A percentile compares a stretch with the other conserved stretches of the same genome.
phyloP scores from a whole-genome alignment of 306 rosid species.

The Vigna trinervia region DNA sequence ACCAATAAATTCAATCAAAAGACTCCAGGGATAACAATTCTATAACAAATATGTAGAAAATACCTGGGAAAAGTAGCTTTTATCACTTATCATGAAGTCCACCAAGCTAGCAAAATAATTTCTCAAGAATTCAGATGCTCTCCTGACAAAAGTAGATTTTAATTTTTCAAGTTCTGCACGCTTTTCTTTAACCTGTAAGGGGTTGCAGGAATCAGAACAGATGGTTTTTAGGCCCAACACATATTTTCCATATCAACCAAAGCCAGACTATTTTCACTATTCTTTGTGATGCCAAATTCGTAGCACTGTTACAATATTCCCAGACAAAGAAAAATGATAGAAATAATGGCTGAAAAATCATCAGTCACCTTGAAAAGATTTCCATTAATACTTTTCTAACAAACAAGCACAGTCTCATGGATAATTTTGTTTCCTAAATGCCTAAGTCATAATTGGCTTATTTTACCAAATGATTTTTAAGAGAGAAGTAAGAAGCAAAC shows the following conservation, averaged over 20 bases:
- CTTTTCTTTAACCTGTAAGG: slow-evolving; percentile 88
- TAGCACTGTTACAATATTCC: slow-evolving; percentile 11
- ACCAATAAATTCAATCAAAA: slow-evolving; percentile 31
- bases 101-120: slow-evolving; percentile 95
- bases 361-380: background rate
- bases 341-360: slow-evolving; percentile 37
- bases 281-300: slow-evolving; percentile 30
- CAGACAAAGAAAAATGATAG: slow-evolving; percentile 19
- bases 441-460: slow-evolving; percentile 22
- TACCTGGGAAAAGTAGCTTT: slow-evolving; percentile 99
- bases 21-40: slow-evolving; percentile 33
- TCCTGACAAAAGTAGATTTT: slow-evolving; percentile 91
- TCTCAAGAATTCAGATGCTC: slow-evolving; percentile 96
- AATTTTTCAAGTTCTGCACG: slow-evolving; percentile 90
- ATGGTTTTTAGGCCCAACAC: slow-evolving; percentile 20
- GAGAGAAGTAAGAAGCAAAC: slow-evolving; percentile 47
- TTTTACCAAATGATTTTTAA: slow-evolving; percentile 23
- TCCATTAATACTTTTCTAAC: background rate
- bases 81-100: slow-evolving; percentile 98
- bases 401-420: slow-evolving; percentile 22
- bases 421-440: slow-evolving; percentile 18
- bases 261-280: background rate
- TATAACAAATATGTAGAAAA: slow-evolving; percentile 17
- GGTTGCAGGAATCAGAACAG: slow-evolving; percentile 43
- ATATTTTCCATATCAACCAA: slow-evolving; percentile 6